Conservation (phyloP, 2,329 filamentous ascomycete species). For the Eurotiales sp. region DNA sequence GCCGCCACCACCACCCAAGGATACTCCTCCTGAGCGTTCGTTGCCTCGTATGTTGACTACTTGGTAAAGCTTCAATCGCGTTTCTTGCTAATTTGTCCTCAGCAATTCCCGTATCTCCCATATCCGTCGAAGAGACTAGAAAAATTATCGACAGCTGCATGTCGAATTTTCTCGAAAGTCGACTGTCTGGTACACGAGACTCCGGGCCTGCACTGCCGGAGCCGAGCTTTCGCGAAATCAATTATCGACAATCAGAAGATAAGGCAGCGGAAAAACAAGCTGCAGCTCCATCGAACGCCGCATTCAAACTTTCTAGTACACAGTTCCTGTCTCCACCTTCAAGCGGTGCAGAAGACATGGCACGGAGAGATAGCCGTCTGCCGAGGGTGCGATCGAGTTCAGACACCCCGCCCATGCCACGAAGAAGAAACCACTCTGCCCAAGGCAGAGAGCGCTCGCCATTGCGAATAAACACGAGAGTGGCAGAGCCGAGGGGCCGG, state of each 20-base stretch:
- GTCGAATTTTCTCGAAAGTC: slow-evolving; percentile 46
- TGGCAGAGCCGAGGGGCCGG: slow-evolving; percentile 34
- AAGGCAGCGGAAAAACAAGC: background rate
- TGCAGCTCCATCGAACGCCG: background rate
- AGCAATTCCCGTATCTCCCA: slow-evolving; percentile 41
- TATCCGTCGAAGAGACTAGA: slow-evolving; percentile 61
- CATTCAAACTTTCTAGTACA: background rate
- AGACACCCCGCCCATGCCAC: slow-evolving; percentile 23
- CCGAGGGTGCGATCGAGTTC: slow-evolving; percentile 26
- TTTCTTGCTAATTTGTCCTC: slow-evolving; percentile 12
- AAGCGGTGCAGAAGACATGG: slow-evolving; percentile 11
- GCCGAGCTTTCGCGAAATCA: background rate
- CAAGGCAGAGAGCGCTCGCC: slow-evolving; percentile 19
- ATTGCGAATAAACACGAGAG: slow-evolving; percentile 13
- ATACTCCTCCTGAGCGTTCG: slow-evolving; percentile 13
- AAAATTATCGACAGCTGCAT: slow-evolving; percentile 56
- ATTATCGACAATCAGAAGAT: background rate
- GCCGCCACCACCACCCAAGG: slow-evolving; percentile 17
- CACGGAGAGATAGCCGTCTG: slow-evolving; percentile 20
- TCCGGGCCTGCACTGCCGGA: background rate
- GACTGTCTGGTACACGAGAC: slow-evolving; percentile 27
- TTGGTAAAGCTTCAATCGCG: background rate
- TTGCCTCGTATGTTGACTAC: slow-evolving; percentile 24
- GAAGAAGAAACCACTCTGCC: slow-evolving; percentile 20
- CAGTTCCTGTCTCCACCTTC: slow-evolving; percentile 7